Percentiles rank a stretch among this genome's conserved stretches.
Conservation (phyloP, 208 protist species). For the Entamoeba histolytica region DNA sequence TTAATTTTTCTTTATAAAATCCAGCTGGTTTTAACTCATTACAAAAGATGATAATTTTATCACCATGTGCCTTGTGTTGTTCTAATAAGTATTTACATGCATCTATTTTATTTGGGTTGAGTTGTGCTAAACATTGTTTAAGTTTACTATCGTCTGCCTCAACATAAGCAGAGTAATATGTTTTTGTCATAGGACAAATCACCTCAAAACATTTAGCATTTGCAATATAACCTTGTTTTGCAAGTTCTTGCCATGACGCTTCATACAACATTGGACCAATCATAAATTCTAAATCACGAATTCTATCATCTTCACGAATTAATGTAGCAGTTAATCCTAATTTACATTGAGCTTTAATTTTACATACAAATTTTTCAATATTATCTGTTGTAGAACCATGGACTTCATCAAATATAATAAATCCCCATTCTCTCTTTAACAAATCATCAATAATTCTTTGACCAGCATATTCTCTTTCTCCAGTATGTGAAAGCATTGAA, state of each 20-base stretch:
- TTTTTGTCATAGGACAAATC: constrained; percentile 75
- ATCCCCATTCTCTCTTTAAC: constrained; percentile 60
- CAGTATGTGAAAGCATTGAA: constrained; percentile 72
- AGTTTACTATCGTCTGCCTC: constrained; percentile 4
- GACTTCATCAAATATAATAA: constrained; percentile 90
- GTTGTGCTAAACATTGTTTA: constrained; percentile 11
- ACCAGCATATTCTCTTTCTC: constrained; percentile 28
- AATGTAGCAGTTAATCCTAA: constrained; percentile 83
- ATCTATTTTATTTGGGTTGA: constrained; percentile 68
- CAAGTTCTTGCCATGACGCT: constrained; percentile 89
- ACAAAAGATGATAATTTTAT: constrained; percentile 87
- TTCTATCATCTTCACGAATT: constrained; percentile 82
- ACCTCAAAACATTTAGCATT: constrained; percentile 87
- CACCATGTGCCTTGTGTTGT: constrained; percentile 5
- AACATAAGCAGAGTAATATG: constrained; percentile 61
- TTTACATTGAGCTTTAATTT: constrained; percentile 64
- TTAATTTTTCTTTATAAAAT: constrained; percentile 62
- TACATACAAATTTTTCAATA: background rate
- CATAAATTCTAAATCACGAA: constrained; percentile 81
- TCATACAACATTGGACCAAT: constrained; percentile 96
- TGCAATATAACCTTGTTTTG: constrained; percentile 70
- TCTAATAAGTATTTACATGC: background rate
- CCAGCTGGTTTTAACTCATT: constrained; percentile 81
- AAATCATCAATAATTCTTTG: constrained; percentile 12
- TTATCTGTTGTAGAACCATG: constrained; percentile 52